Conservation (phyloP, 164 flowering plant genomes). For the Berberis thunbergii region DNA sequence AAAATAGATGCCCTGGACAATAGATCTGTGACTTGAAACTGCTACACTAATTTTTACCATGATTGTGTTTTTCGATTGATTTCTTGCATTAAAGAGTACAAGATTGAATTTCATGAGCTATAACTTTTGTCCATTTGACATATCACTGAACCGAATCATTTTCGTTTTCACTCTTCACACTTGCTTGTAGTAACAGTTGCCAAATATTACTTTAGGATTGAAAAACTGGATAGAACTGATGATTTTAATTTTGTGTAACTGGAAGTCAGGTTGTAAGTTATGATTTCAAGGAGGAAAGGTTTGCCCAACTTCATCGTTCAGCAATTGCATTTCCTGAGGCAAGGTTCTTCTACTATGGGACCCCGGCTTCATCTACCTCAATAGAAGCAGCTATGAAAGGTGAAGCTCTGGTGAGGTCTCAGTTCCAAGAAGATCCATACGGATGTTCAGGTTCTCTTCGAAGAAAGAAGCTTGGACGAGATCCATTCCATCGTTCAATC, state of each 20-base stretch:
- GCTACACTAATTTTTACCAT: too few species aligned
- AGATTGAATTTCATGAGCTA: too few species aligned
- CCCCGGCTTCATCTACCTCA: conserved; percentile 60
- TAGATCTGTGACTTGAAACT: too few species aligned
- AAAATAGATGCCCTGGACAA: too few species aligned
- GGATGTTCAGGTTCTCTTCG: conserved; percentile 69
- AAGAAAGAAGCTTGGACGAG: conserved; percentile 69
- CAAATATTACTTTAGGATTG: too few species aligned
- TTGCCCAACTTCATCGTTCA: conserved; percentile 71
- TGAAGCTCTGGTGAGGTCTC: conserved; percentile 74
- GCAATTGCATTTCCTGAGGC: conserved; percentile 77
- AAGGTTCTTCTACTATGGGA: conserved; percentile 71
- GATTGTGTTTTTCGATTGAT: too few species aligned
- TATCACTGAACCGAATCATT: too few species aligned
- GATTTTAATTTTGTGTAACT: background rate
- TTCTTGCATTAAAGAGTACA: too few species aligned
- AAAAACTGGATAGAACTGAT: background rate
- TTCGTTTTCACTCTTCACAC: background rate
- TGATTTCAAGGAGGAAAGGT: conserved; percentile 88
- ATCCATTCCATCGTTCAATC: conserved; percentile 85
- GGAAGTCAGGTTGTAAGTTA: conserved; percentile 73
- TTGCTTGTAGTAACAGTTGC: too few species aligned
- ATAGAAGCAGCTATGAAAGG: conserved; percentile 70
- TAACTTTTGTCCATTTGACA: too few species aligned
- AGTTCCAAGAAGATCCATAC: conserved; percentile 77